phyloP scores from a whole-genome alignment of 208 protist genomes.

The Blechomonas ayalai region DNA sequence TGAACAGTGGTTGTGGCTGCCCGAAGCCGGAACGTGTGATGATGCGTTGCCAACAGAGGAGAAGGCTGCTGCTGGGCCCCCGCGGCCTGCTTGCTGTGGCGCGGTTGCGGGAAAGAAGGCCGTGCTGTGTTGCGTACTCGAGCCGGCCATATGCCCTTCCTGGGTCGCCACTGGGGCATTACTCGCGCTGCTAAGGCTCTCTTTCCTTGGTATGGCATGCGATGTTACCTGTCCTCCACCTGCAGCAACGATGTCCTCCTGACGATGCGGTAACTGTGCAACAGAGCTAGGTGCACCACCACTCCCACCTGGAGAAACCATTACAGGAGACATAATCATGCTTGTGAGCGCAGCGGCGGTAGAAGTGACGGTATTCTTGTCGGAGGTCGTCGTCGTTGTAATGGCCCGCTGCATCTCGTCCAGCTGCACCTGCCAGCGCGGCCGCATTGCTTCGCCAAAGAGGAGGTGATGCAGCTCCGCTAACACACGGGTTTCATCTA shows the following conservation, averaged over 20 bases:
- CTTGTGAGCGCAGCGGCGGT: slow-evolving; percentile 7
- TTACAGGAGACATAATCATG: neutral
- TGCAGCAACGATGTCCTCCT: too few relatives aligned
- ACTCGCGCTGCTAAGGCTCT: too few relatives aligned
- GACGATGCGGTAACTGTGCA: too few relatives aligned
- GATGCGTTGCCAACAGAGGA: neutral
- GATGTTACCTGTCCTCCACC: too few relatives aligned
- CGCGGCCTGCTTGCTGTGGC: too few relatives aligned
- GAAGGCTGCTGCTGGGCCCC: too few relatives aligned
- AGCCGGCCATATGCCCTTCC: too few relatives aligned
- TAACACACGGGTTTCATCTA: slow-evolving; percentile 71
- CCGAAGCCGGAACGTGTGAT: neutral
- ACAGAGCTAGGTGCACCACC: neutral
- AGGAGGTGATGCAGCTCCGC: slow-evolving; percentile 67
- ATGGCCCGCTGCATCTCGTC: slow-evolving; percentile 86
- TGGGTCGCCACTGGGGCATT: too few relatives aligned
- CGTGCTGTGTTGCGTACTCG: too few relatives aligned
- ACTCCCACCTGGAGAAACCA: neutral
- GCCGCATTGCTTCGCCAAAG: slow-evolving; percentile 79
- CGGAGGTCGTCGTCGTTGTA: slow-evolving; percentile 24
- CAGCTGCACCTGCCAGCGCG: slow-evolving; percentile 84
- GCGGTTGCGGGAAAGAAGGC: too few relatives aligned
- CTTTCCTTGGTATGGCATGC: too few relatives aligned
- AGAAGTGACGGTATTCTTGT: slow-evolving; percentile 13
- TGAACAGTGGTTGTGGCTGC: slow-evolving; percentile 17